Conservation (phyloP, 1,284 basidiomycete genomes). For the Ustilago trichophora region DNA sequence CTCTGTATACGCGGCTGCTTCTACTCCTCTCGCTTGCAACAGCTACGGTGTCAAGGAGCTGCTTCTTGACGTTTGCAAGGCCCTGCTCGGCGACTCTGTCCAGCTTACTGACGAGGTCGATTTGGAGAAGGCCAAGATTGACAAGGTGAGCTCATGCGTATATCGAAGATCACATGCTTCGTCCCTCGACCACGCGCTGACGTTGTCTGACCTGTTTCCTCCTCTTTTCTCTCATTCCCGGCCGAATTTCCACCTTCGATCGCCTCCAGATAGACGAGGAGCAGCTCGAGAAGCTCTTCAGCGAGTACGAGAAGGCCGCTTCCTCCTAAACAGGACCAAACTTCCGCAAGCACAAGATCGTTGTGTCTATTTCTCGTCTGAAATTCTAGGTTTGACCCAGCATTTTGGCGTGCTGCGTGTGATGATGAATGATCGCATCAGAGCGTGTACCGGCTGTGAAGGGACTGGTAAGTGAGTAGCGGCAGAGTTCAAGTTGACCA, state of each 20-base stretch:
- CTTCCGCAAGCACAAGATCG: no score
- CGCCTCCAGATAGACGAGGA: slow-evolving; percentile 35
- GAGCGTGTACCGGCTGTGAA: no score
- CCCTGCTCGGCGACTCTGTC: slow-evolving; percentile 39
- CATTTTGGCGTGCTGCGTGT: no score
- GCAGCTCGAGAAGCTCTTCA: slow-evolving; percentile 44
- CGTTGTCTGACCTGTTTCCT: neutral
- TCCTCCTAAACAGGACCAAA: slow-evolving; percentile 1
- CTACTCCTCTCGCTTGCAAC: neutral
- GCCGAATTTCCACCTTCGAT: neutral
- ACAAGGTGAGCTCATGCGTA: slow-evolving; percentile 20
- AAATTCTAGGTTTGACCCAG: no score
- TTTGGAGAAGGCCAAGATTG: slow-evolving; percentile 31
- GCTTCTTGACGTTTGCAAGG: slow-evolving; percentile 43
- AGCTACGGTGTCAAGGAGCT: slow-evolving; percentile 52
- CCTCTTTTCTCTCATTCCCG: no score
- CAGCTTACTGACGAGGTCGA: slow-evolving; percentile 41
- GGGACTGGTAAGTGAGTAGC: no score
- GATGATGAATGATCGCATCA: no score
- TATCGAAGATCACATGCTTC: neutral
- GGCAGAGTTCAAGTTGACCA: no score
- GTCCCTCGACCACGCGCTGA: neutral
- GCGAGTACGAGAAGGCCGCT: slow-evolving; percentile 44
- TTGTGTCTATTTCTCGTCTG: no score
- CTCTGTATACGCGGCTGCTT: no score